phyloP scores from a whole-genome alignment of 1,139 yeast species.

The Ogataea hybrid region DNA sequence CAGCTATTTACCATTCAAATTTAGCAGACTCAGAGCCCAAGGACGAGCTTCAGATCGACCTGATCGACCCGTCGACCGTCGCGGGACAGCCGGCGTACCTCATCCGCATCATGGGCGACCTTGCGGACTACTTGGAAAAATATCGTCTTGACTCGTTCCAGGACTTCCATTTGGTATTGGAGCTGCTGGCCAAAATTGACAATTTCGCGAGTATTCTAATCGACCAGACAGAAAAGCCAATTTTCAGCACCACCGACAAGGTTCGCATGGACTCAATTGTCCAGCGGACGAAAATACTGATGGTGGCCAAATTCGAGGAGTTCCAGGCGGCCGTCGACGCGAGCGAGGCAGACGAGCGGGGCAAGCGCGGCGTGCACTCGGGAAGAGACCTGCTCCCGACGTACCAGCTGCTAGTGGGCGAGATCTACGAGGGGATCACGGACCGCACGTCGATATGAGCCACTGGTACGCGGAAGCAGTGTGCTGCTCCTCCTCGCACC shows the following conservation, averaged over 20 bases:
- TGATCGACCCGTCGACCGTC: constrained; percentile 20
- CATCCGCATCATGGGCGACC: constrained; percentile 60
- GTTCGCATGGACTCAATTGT: constrained; percentile 32
- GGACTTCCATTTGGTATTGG: constrained; percentile 24
- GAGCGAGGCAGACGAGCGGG: constrained; percentile 3
- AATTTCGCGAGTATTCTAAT: constrained; percentile 29
- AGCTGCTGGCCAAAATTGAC: constrained; percentile 28
- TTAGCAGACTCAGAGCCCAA: constrained; percentile 18
- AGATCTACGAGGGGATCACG: constrained; percentile 33
- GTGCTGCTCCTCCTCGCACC: constrained; percentile 26
- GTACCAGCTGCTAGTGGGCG: constrained; percentile 31
- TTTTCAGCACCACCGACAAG: constrained; percentile 32
- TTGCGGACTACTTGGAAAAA: constrained; percentile 58
- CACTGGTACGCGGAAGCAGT: constrained; percentile 6
- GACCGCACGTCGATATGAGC: constrained; percentile 31
- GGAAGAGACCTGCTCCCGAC: constrained; percentile 9
- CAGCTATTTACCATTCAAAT: constrained; percentile 34
- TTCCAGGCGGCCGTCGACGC: constrained; percentile 17
- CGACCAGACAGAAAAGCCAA: constrained; percentile 21
- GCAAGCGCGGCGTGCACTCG: constrained; percentile 9
- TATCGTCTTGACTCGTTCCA: constrained; percentile 34
- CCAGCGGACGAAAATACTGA: constrained; percentile 28
- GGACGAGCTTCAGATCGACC: constrained; percentile 20
- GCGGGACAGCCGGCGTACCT: constrained; percentile 64
- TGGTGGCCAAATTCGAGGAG: constrained; percentile 29